phyloP scores from a whole-genome alignment of 495 filamentous ascomycete genomes.

The Penicillium mononematosum region DNA sequence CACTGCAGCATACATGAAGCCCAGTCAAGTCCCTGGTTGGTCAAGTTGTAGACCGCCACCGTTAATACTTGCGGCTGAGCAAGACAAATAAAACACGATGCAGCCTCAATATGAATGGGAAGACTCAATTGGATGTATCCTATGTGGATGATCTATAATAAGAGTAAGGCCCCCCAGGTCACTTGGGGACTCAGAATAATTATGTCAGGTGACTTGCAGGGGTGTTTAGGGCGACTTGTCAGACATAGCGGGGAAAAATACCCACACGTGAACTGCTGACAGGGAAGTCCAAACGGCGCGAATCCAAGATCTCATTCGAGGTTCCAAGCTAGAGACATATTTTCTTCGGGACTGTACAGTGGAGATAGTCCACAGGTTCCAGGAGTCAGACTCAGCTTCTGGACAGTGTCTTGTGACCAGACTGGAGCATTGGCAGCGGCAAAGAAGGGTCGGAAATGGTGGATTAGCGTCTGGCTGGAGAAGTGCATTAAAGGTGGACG shows the following conservation, averaged over 20 bases:
- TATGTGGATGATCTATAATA: not conserved
- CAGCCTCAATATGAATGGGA: not conserved
- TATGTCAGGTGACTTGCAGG: not conserved
- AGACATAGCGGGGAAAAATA: not conserved
- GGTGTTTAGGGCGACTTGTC: not conserved
- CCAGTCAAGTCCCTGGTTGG: not conserved
- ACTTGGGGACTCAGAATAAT: not conserved
- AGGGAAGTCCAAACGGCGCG: not conserved
- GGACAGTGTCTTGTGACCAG: conserved; percentile 8
- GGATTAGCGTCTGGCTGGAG: conserved; percentile 37
- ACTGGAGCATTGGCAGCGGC: conserved; percentile 28
- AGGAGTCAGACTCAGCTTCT: conserved; percentile 13
- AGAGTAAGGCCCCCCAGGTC: not conserved
- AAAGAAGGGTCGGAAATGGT: conserved; percentile 28
- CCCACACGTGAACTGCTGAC: not conserved
- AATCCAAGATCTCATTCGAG: conserved; percentile 27
- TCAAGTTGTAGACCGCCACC: not conserved
- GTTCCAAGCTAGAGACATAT: conserved; percentile 28
- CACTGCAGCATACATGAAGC: not conserved
- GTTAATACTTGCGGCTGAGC: not conserved
- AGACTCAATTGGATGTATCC: not conserved
- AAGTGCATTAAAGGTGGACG: conserved; percentile 12
- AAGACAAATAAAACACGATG: not conserved
- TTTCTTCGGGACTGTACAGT: conserved; percentile 17
- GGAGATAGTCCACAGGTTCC: conserved; percentile 23